Conservation (phyloP, 176 grass and related monocot species). For the Juncus inflexus region DNA sequence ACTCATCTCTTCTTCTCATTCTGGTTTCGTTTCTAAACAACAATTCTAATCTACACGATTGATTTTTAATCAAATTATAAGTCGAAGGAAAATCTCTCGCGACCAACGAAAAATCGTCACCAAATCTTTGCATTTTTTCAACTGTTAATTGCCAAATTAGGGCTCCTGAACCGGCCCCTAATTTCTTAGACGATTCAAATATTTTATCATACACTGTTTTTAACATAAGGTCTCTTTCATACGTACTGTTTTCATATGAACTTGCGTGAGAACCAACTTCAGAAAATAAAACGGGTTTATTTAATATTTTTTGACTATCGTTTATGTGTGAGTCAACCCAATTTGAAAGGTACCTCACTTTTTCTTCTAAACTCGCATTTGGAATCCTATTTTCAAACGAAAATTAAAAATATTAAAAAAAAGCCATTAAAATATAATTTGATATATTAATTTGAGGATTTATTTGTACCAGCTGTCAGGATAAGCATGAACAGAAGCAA, state of each 20-base stretch:
- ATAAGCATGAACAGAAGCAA: conserved; percentile 89
- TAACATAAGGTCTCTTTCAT: conserved; percentile 57
- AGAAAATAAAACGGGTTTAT: conserved; percentile 81
- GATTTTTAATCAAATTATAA: conserved; percentile 66
- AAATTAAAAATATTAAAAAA: not conserved
- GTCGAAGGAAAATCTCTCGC: conserved; percentile 43
- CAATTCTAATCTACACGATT: conserved; percentile 59
- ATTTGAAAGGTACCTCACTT: conserved; percentile 64
- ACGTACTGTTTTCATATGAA: conserved; percentile 40
- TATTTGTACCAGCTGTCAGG: conserved; percentile 68
- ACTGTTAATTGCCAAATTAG: conserved; percentile 92
- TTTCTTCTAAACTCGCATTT: conserved; percentile 62
- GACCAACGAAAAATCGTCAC: conserved; percentile 70
- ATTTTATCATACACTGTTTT: conserved; percentile 83
- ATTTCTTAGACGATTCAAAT: conserved; percentile 59
- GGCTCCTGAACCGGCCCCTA: conserved; percentile 63
- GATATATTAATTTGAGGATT: not conserved
- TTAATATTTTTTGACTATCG: conserved; percentile 63
- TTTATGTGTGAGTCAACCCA: conserved; percentile 90
- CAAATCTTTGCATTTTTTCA: conserved; percentile 57
- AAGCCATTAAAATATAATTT: not conserved
- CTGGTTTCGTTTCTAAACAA: conserved; percentile 37
- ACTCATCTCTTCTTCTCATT: conserved; percentile 12
- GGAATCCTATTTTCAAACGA: conserved; percentile 57
- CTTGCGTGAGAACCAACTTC: conserved; percentile 59